These are phyloP conservation scores for Hordeum pubiflorum DNA, from an alignment of 202 grass and related monocot species.

Conservation along the genomic window DNA sequence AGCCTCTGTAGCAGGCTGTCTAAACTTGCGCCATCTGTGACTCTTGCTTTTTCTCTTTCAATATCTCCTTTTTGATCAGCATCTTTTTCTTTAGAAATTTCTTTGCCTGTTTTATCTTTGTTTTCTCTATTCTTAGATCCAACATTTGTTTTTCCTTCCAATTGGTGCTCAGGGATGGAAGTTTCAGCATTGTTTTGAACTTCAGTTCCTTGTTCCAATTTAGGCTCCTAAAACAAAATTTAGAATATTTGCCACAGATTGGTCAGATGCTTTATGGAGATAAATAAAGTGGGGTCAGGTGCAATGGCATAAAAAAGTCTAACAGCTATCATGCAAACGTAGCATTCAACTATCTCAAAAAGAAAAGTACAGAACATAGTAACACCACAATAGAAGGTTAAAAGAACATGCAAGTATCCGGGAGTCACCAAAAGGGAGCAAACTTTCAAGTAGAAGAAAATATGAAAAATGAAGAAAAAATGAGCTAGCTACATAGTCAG, in stretches of 20 bases:
- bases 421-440: background rate
- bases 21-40: background rate
- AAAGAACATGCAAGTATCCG: background rate
- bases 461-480: background rate
- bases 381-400: background rate
- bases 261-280: background rate
- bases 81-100: background rate
- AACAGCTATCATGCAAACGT: background rate
- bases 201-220: background rate
- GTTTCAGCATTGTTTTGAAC: background rate
- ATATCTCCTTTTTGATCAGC: background rate
- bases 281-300: background rate
- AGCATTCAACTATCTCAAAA: background rate
- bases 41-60: background rate
- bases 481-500: background rate
- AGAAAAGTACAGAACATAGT: background rate
- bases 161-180: background rate
- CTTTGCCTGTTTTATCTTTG: background rate
- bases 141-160: background rate
- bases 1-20: constrained; percentile 19
- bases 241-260: background rate
- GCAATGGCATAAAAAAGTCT: background rate
- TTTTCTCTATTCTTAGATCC: background rate
- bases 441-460: background rate
- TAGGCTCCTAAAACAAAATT: background rate